Evolutionary conservation across 116 monocot species (phyloP).

Genomic region (Iris pallida): DNA sequence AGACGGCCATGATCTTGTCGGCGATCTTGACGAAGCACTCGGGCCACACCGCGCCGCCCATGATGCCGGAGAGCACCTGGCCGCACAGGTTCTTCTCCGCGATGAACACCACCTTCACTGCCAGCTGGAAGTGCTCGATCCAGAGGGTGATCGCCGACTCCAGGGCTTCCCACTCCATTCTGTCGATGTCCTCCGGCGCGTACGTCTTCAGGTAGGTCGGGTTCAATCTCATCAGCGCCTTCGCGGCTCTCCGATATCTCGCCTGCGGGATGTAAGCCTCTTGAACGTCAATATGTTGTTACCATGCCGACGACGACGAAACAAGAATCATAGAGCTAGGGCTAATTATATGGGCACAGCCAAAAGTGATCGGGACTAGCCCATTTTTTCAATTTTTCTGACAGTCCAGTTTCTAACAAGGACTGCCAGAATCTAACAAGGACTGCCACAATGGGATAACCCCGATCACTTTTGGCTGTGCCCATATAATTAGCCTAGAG

Average conservation of each 20-base stretch:
- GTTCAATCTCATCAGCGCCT: slow-evolving; percentile 50
- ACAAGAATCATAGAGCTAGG: too few species aligned
- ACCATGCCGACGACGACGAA: too few species aligned
- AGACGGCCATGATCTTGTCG: slow-evolving; percentile 47
- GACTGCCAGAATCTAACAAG: too few species aligned
- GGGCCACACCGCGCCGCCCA: slow-evolving; percentile 43
- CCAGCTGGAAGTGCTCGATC: slow-evolving; percentile 45
- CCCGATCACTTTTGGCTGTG: too few species aligned
- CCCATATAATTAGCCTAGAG: too few species aligned
- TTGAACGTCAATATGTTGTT: too few species aligned
- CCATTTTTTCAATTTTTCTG: too few species aligned
- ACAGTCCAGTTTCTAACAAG: too few species aligned
- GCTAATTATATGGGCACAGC: too few species aligned
- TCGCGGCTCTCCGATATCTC: slow-evolving; percentile 48
- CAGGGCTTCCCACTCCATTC: slow-evolving; percentile 41
- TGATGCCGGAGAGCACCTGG: slow-evolving; percentile 21
- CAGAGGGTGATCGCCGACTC: slow-evolving; percentile 46
- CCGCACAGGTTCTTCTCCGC: slow-evolving; percentile 45
- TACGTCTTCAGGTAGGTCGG: slow-evolving; percentile 42
- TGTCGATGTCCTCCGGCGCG: slow-evolving; percentile 50
- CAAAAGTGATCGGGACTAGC: too few species aligned
- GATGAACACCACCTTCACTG: slow-evolving; percentile 24
- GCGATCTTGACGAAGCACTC: slow-evolving; percentile 56
- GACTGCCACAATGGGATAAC: too few species aligned
- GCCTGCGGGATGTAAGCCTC: slow-evolving; percentile 7